These are phyloP conservation scores for Chlorophyllum brunneum DNA, from an alignment of 768 basidiomycete species.

Conservation along the genomic window DNA sequence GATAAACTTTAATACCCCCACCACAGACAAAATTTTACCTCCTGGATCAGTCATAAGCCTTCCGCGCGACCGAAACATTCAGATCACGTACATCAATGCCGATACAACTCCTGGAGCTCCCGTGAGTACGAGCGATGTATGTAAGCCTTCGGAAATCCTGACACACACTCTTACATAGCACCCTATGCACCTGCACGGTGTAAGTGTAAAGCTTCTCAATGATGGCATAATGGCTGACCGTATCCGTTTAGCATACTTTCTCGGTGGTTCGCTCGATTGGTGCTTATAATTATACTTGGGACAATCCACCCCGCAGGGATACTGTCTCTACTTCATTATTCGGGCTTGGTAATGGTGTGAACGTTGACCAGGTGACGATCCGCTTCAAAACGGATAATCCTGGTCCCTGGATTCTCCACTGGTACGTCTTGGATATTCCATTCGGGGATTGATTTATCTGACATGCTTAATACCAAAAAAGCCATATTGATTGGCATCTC, in stretches of 20 bases:
- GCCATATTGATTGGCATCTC: constrained; percentile 18
- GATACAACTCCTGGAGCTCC: too few relatives aligned
- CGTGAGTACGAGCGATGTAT: constrained; percentile 32
- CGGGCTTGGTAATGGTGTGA: too few relatives aligned
- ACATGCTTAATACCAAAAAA: not conserved
- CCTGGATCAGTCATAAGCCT: constrained; percentile 36
- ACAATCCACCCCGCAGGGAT: constrained; percentile 12
- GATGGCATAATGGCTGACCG: not conserved
- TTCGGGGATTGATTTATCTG: not conserved
- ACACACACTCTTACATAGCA: too few relatives aligned
- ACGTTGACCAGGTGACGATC: constrained; percentile 23
- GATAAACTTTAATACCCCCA: too few relatives aligned
- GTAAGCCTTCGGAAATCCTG: too few relatives aligned
- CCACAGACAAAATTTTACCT: constrained; percentile 25
- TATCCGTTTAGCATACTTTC: constrained; percentile 18
- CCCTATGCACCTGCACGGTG: constrained; percentile 17
- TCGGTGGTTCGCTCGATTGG: constrained; percentile 7
- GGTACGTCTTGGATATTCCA: constrained; percentile 10
- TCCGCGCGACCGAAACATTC: too few relatives aligned
- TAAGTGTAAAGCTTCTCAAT: constrained; percentile 17
- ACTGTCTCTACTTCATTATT: constrained; percentile 16
- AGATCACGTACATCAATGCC: too few relatives aligned
- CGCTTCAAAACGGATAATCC: constrained; percentile 56
- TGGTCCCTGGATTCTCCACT: constrained; percentile 21
- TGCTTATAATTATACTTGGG: constrained; percentile 7